Evolutionary conservation across 116 monocot species (phyloP).

Genomic region (Posidonia oceanica): DNA sequence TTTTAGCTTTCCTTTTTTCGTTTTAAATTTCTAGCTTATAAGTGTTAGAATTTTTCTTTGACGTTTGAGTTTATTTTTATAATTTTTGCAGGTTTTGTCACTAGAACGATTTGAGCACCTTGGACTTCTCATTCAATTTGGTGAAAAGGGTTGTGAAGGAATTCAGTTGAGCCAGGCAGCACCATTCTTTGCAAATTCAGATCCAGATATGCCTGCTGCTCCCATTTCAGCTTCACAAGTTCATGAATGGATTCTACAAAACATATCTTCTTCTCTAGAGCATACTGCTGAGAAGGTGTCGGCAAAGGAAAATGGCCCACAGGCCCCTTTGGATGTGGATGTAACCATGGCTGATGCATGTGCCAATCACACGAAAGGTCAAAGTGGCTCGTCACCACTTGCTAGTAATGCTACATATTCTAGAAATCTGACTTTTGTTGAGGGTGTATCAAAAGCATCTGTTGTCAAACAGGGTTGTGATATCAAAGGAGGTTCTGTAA

Average conservation of each 20-base stretch:
- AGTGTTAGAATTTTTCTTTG: no score
- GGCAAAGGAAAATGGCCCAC: conserved; percentile 58
- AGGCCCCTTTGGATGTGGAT: conserved; percentile 43
- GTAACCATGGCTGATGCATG: conserved; percentile 57
- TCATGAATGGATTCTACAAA: conserved; percentile 83
- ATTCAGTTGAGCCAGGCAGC: conserved; percentile 53
- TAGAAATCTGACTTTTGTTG: conserved; percentile 68
- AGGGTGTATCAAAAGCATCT: conserved; percentile 83
- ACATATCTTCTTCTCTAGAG: conserved; percentile 63
- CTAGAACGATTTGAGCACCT: conserved; percentile 75
- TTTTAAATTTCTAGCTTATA: no score
- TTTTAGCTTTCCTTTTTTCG: no score
- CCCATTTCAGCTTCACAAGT: conserved; percentile 62
- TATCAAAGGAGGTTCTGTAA: conserved; percentile 62
- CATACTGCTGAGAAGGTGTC: conserved; percentile 35
- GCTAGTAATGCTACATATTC: conserved; percentile 14
- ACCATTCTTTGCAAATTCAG: conserved; percentile 91
- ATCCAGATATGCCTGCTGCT: conserved; percentile 89
- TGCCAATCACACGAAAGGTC: conserved; percentile 22
- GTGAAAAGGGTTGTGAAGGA: conserved; percentile 44
- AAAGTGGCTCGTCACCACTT: conserved; percentile 6
- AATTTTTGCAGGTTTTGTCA: conserved; percentile 44
- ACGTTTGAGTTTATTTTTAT: no score
- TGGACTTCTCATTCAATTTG: conserved; percentile 69
- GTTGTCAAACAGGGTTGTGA: conserved; percentile 58